Evolutionary conservation across 2,329 filamentous ascomycete species (phyloP), one percentile per base, ranked within the genome.

Genomic region (Hymenoscyphus scutula): DNA sequence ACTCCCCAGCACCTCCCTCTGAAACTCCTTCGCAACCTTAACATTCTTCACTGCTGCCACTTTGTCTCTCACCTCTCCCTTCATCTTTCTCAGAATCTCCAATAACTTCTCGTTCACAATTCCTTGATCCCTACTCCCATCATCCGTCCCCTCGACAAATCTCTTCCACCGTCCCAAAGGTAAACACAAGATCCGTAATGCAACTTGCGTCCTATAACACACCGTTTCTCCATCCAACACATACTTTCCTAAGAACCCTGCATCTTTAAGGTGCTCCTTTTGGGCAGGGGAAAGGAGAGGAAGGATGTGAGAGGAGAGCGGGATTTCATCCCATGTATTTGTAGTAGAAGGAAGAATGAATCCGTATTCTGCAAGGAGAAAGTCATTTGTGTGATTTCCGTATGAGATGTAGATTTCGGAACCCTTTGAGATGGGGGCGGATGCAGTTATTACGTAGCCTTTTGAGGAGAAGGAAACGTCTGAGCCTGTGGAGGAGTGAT

Each of bases 321-420:
- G 54, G 11, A 74, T 59, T 57, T 72, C 67, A 58, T 76, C 74
- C 66, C 67, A 73, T 23, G 59, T 58, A 57, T 75, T 74, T 29
- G 38, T 4, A 60, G 61, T 1, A 19, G 45, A 23, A 2, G 45
- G 45, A 10, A 77, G 63, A 15, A 75, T 70, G 53, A 77, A 77
- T 0, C 75, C 75, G 64, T 77, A 93, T 74, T 92, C 89, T 0
- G 84, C 82, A 2, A 92, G 80, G 19, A 92, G 76, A 67, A 90
- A 89, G 71, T 92, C 89, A 65, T 91, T 90, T 30, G 82, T 82
- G 72, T 92, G 89, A 1, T 80, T 74, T 2, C 90, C 90, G 69
- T 93, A 93, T 30, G 82, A 85, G 29, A 90, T 84, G 64, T 82
- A 84, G 0, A 93, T 77, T 75, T 92, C 89, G 23, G 89, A 84